Conservation (phyloP, 768 basidiomycete species). For the Symmetrospora coprosmae region DNA sequence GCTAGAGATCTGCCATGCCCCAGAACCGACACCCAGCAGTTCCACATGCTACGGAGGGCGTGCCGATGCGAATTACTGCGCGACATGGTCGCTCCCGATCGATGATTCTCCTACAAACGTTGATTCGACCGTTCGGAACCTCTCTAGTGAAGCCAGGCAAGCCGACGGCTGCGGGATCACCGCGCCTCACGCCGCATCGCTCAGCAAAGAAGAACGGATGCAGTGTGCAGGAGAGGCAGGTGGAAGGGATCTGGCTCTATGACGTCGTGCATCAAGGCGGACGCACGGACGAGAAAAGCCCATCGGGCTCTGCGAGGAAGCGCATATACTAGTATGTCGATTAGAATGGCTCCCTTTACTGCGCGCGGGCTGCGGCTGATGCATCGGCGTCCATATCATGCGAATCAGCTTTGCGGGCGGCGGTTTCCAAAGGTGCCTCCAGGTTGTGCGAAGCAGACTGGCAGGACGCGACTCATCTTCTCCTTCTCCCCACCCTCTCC, state of each 20-base stretch:
- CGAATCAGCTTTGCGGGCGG: slow-evolving; percentile 5
- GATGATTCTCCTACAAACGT: not conserved
- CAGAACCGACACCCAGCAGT: no score
- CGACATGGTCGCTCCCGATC: not conserved
- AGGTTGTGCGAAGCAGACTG: no score
- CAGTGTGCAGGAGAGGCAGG: not conserved
- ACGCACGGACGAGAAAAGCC: not conserved
- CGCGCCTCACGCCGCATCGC: not conserved
- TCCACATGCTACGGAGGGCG: no score
- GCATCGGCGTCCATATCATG: not conserved
- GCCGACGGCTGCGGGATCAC: slow-evolving; percentile 2
- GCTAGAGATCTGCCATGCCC: no score
- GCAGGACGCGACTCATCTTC: no score
- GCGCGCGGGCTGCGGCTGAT: not conserved
- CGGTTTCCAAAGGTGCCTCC: not conserved
- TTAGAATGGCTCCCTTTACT: no score
- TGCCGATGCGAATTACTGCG: not conserved
- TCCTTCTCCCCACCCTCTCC: no score
- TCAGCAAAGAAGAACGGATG: slow-evolving; percentile 11
- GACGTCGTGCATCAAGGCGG: slow-evolving; percentile 1
- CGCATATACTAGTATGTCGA: slow-evolving; percentile 12
- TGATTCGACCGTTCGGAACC: not conserved
- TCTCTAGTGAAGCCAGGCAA: not conserved
- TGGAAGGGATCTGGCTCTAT: slow-evolving; percentile 2
- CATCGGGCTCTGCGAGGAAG: not conserved